Conservation (phyloP, 768 basidiomycete species). For the Rhodotorula diobovata region DNA sequence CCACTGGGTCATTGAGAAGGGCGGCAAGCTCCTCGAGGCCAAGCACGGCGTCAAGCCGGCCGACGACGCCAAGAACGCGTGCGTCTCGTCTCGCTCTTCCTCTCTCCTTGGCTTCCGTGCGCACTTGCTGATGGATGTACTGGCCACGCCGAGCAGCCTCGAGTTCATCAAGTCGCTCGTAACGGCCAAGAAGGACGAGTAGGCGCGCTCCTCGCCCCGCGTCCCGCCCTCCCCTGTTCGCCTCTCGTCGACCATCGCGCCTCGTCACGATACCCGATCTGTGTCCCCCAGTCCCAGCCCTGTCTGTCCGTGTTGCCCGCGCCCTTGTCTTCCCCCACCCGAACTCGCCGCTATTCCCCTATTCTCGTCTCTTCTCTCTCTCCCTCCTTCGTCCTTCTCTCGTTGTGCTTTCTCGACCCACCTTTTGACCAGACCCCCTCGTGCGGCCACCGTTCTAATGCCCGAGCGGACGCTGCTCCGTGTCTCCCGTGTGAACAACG, state of each 20-base stretch:
- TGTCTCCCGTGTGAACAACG: no score
- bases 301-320: no score
- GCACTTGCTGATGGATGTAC: neutral
- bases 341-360: no score
- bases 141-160: neutral
- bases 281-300: neutral
- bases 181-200: neutral
- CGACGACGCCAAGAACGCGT: conserved; percentile 57
- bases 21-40: conserved; percentile 80
- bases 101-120: neutral
- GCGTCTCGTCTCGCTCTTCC: neutral
- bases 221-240: no score
- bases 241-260: no score
- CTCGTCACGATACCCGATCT: neutral
- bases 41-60: conserved; percentile 78
- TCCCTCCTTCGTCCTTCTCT: neutral
- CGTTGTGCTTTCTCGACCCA: neutral
- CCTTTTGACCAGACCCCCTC: no score
- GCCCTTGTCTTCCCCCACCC: no score
- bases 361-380: no score
- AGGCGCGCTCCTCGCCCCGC: neutral
- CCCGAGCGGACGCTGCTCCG: no score
- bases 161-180: conserved; percentile 17
- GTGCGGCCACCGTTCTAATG: no score
- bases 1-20: conserved; percentile 89